These are phyloP conservation scores for Trametes hirsuta DNA, from an alignment of 1,284 basidiomycete species.

Conservation along the genomic window DNA sequence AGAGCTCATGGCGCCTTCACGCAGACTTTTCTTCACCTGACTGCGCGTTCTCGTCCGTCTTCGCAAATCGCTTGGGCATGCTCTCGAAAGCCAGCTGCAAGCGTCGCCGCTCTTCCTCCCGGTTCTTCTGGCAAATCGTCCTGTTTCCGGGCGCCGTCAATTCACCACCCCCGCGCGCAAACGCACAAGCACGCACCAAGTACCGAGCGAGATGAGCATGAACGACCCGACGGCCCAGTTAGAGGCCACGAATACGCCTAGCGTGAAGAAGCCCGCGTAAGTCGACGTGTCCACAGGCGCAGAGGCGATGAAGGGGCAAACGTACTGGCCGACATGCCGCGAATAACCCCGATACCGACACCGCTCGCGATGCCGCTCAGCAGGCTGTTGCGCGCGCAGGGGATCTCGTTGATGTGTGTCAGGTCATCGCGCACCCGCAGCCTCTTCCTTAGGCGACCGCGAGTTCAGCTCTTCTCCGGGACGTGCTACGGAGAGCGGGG, in stretches of 20 bases:
- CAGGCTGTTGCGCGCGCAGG: conserved; percentile 59
- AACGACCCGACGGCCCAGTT: conserved; percentile 64
- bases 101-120: conserved; percentile 56
- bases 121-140: conserved; percentile 63
- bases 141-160: conserved; percentile 38
- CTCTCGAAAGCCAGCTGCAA: conserved; percentile 62
- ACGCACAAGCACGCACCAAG: conserved; percentile 43
- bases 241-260: conserved; percentile 49
- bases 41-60: conserved; percentile 38
- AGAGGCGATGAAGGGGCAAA: conserved; percentile 1
- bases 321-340: conserved; percentile 56
- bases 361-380: conserved; percentile 58
- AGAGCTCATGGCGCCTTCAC: neutral
- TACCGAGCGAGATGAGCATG: conserved; percentile 51
- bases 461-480: conserved; percentile 18
- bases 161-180: neutral
- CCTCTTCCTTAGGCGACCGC: conserved; percentile 44
- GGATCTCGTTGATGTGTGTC: conserved; percentile 56
- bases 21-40: conserved; percentile 12
- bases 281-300: neutral
- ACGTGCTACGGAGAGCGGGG: neutral
- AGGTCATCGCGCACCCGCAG: conserved; percentile 50
- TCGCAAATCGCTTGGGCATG: conserved; percentile 57
- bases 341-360: conserved; percentile 57
- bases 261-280: neutral